phyloP scores from a whole-genome alignment of 116 monocot species.

The Papilionanthe hybrid region DNA sequence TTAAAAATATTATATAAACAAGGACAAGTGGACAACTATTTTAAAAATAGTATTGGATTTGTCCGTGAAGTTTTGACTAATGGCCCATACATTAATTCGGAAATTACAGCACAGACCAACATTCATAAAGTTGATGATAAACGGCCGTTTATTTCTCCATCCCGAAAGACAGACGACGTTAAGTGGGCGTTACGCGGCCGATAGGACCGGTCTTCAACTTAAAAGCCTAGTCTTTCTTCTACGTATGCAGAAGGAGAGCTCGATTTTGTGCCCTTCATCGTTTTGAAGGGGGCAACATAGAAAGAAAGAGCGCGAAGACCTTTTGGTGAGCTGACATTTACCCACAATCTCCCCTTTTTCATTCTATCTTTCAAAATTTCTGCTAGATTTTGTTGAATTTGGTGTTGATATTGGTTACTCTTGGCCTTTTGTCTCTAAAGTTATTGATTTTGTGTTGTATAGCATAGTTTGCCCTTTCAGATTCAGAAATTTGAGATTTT shows the following conservation, averaged over 20 bases:
- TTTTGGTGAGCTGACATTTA: not conserved
- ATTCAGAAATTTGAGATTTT: too few species aligned
- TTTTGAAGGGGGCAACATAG: not conserved
- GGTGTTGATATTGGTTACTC: not conserved
- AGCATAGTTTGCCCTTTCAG: too few species aligned
- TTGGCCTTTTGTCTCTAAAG: not conserved
- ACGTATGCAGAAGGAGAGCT: not conserved
- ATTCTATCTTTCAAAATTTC: not conserved
- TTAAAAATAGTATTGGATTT: too few species aligned
- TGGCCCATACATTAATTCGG: too few species aligned
- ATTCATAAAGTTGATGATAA: not conserved
- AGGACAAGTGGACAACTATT: too few species aligned
- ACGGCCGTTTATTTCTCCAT: not conserved
- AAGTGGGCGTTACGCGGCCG: not conserved
- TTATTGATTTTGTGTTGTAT: too few species aligned
- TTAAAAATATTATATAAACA: too few species aligned
- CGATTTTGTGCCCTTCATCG: not conserved
- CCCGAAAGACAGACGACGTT: not conserved
- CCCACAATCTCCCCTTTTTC: not conserved
- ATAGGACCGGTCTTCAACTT: too few species aligned
- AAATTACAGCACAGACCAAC: too few species aligned
- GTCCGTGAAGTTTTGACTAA: too few species aligned
- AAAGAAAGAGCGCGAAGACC: not conserved
- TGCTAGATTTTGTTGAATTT: not conserved
- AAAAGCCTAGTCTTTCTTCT: not conserved